These are phyloP conservation scores for Sporisorium iseilematis-ciliati DNA, from an alignment of 1,284 basidiomycete genomes.

Conservation along the genomic window DNA sequence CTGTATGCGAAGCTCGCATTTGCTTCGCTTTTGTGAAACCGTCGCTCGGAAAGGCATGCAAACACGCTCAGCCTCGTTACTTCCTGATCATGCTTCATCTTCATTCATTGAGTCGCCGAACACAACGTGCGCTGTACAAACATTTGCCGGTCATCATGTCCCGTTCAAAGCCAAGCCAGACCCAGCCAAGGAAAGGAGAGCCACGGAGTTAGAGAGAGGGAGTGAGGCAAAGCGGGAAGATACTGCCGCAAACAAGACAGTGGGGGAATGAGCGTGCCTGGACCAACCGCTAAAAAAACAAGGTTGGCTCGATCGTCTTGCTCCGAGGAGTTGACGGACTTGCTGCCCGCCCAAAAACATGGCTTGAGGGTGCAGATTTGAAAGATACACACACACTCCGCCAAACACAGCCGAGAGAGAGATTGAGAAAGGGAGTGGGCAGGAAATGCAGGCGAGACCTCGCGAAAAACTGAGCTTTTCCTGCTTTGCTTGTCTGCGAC, in stretches of 20 bases:
- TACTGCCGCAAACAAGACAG: no score
- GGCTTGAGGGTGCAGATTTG: no score
- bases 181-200: no score
- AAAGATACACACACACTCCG: background rate
- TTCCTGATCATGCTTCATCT: background rate
- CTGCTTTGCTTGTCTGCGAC: background rate
- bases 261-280: background rate
- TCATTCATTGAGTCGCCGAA: no score
- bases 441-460: background rate
- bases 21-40: no score
- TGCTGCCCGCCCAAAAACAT: background rate
- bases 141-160: no score
- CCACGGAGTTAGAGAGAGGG: background rate
- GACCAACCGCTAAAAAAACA: background rate
- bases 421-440: no score
- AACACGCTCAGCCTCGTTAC: background rate
- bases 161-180: no score
- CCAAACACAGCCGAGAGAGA: no score
- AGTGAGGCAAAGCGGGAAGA: background rate
- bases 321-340: constrained; percentile 23
- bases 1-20: background rate
- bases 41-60: background rate
- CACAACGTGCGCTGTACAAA: no score
- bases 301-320: constrained; percentile 5
- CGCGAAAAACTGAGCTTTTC: constrained; percentile 6